Conservation (phyloP, 192 early-diverging fungal species). For the Linnemannia elongata region DNA sequence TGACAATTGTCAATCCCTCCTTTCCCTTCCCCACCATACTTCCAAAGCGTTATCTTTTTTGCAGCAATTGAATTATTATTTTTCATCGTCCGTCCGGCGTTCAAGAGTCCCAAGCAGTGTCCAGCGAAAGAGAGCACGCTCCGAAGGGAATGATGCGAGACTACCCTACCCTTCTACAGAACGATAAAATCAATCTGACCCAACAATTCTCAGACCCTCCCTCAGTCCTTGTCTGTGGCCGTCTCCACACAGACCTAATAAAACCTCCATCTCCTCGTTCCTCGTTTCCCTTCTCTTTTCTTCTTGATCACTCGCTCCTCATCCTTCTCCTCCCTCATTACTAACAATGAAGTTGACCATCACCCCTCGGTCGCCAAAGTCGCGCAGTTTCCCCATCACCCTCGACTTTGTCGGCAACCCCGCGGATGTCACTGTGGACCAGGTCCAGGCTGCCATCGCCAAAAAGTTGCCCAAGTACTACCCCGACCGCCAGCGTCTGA, state of each 20-base stretch:
- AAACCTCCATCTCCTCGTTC: not conserved
- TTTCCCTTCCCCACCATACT: not conserved
- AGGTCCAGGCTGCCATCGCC: slow-evolving; percentile 77
- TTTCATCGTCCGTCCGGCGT: not conserved
- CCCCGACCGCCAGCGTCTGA: slow-evolving; percentile 85
- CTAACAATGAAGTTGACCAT: slow-evolving; percentile 64
- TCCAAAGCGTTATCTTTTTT: not conserved
- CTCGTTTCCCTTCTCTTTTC: not conserved
- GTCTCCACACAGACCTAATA: slow-evolving; percentile 6
- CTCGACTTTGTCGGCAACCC: slow-evolving; percentile 67
- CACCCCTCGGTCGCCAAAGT: slow-evolving; percentile 49
- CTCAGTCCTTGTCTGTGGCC: not conserved
- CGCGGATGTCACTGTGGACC: slow-evolving; percentile 69
- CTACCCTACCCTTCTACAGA: not conserved
- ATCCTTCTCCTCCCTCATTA: not conserved
- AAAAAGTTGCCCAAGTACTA: slow-evolving; percentile 72
- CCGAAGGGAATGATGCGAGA: not conserved
- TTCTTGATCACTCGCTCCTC: not conserved
- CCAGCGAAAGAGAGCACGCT: slow-evolving; percentile 9
- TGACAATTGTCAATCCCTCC: not conserved
- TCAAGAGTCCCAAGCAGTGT: not conserved
- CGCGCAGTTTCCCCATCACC: slow-evolving; percentile 60
- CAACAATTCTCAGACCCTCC: not conserved
- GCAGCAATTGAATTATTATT: not conserved
- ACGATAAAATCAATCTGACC: not conserved